Evolutionary conservation across 2,329 filamentous ascomycete species (phyloP).

Genomic region (Aspergillus fumigatus): DNA sequence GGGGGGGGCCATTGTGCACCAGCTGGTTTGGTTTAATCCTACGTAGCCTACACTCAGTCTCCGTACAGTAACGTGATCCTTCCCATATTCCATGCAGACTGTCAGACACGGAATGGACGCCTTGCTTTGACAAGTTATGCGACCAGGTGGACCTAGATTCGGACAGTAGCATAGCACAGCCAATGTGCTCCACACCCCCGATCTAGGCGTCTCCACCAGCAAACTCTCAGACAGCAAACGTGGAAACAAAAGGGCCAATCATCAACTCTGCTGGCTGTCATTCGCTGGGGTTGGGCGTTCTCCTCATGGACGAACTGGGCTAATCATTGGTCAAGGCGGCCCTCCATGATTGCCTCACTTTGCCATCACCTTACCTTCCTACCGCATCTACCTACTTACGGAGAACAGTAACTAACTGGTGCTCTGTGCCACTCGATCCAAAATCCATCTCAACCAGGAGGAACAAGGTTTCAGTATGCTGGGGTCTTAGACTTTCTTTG

Average conservation of each 20-base stretch:
- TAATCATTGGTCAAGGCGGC: slow-evolving; percentile 14
- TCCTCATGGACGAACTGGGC: slow-evolving; percentile 15
- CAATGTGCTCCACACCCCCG: background rate
- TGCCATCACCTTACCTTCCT: background rate
- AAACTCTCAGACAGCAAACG: slow-evolving; percentile 12
- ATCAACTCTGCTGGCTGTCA: slow-evolving; percentile 5
- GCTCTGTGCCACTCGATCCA: background rate
- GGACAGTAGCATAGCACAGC: background rate
- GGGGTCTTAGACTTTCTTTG: background rate
- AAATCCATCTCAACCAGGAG: background rate
- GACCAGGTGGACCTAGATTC: background rate
- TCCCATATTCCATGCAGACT: too few relatives aligned
- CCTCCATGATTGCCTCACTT: slow-evolving; percentile 27
- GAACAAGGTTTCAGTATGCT: background rate
- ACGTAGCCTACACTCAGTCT: too few relatives aligned
- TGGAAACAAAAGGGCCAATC: slow-evolving; percentile 16
- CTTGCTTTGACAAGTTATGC: background rate
- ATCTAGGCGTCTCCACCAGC: background rate
- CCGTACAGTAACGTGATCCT: too few relatives aligned
- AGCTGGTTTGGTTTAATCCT: too few relatives aligned
- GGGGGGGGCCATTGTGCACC: too few relatives aligned
- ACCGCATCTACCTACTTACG: too few relatives aligned
- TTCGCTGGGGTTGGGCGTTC: slow-evolving; percentile 16
- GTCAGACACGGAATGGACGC: slow-evolving; percentile 1
- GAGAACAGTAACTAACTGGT: too few relatives aligned